Conservation (phyloP, 202 grass and related monocot genomes). For the Cymbopogon flexuosus region DNA sequence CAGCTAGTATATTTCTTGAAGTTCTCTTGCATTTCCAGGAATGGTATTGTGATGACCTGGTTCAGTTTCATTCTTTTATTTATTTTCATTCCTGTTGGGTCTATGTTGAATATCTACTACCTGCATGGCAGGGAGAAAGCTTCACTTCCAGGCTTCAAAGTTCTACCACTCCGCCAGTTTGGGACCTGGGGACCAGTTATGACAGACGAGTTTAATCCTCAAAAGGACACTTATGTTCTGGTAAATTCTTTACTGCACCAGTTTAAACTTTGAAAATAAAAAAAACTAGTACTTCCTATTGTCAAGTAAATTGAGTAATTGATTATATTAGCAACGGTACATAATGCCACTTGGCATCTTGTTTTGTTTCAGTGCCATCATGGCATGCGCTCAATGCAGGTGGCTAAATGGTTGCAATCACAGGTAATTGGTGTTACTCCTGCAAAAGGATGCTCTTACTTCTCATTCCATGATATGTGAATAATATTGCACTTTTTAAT, state of each 20-base stretch:
- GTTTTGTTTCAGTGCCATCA: slow-evolving; percentile 72
- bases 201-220: slow-evolving; percentile 85
- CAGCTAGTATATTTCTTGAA: not conserved
- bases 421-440: slow-evolving; percentile 46
- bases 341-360: not conserved
- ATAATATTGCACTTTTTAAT: not conserved
- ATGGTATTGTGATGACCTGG: not conserved
- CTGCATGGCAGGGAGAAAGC: slow-evolving; percentile 64
- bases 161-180: slow-evolving; percentile 78
- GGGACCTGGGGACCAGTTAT: slow-evolving; percentile 94
- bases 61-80: not conserved
- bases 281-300: not conserved
- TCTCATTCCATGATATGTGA: not conserved
- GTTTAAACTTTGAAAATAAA: no score
- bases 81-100: not conserved
- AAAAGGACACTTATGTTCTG: slow-evolving; percentile 94
- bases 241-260: slow-evolving; percentile 28
- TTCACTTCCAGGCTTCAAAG: slow-evolving; percentile 82
- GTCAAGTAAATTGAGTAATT: not conserved
- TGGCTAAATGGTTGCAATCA: slow-evolving; percentile 91
- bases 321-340: not conserved
- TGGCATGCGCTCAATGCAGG: slow-evolving; percentile 86
- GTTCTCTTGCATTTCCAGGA: not conserved
- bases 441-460: not conserved
- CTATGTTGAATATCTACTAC: slow-evolving; percentile 13